Base-by-base conservation (phyloP, 495 filamentous ascomycete genomes). In the Chaetomium tenue region DNA sequence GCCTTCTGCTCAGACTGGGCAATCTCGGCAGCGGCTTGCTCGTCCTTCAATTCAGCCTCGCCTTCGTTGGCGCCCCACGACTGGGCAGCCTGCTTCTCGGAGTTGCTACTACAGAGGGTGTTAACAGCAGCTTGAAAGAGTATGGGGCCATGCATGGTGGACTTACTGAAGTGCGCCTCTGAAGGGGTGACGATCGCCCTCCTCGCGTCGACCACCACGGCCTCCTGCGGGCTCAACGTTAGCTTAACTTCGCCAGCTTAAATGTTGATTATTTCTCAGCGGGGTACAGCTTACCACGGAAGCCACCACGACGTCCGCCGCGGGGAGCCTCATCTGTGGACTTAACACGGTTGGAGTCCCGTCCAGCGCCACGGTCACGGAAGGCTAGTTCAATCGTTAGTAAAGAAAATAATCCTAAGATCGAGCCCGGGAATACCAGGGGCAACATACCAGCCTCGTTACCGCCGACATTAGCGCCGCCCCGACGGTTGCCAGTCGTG, bases 1-100 rank as follows among this genome's bases (percentile, higher is more conserved):
- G 76, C 79, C 61, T 81, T 89, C 75, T 86, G 84, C 66, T 97
- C 93, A 46, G 83, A 80, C 77, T 91, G 84, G 67, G 94, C 94
- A 68, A 96, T 93, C 66, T 86, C 87, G 72, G 92, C 91, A 64
- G 86, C 94, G 67, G 87, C 91, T 72, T 89, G 83, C 83, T 97
- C 94, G 70, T 97, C 95, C 66, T 88, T 88, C 78, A 86, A 88
- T 78, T 92, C 89, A 71, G 86, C 89, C 33, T 86, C 79, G 74
- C 92, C 94, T 72, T 88, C 88, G 61, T 83, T 83, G 73, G 82
- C 88, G 71, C 92, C 94, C 94, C 94, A 98, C 66, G 91, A 89
- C 74, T 91, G 90, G 73, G 85, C 87, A 71, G 91, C 88, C 80
- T 96, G 90, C 87, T 98, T 98, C 72, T 91, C 90, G 71, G 92